Evolutionary conservation across 768 basidiomycete species (phyloP).

Genomic region (Hypsizygus marmoreus): DNA sequence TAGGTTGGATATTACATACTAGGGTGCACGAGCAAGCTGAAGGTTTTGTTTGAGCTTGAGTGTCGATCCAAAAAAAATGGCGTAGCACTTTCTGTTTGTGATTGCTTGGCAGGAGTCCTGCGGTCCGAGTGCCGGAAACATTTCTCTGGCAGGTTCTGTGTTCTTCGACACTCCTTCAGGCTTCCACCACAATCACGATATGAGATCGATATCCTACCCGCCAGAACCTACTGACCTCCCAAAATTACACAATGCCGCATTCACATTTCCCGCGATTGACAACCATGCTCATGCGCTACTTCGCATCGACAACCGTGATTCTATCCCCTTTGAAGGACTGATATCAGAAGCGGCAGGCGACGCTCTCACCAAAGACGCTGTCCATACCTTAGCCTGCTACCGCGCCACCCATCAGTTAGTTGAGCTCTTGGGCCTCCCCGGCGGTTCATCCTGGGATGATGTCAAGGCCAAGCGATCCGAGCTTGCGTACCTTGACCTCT

Average conservation of each 20-base stretch:
- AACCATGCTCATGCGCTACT: conserved; percentile 81
- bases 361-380: conserved; percentile 51
- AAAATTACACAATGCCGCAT: conserved; percentile 17
- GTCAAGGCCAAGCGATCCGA: conserved; percentile 49
- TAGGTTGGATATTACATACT: too few species aligned
- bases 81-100: too few species aligned
- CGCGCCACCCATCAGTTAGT: conserved; percentile 60
- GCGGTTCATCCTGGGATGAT: conserved; percentile 53
- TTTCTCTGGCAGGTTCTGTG: too few species aligned
- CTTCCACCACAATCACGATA: too few species aligned
- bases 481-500: conserved; percentile 58
- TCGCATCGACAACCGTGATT: conserved; percentile 40
- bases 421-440: conserved; percentile 46
- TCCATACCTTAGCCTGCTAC: conserved; percentile 57
- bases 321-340: conserved; percentile 61
- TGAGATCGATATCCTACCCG: too few species aligned
- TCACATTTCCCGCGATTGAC: conserved; percentile 61
- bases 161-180: too few species aligned
- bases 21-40: too few species aligned
- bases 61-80: too few species aligned
- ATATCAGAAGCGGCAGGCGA: conserved; percentile 64
- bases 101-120: too few species aligned
- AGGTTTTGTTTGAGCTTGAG: too few species aligned
- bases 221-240: background rate
- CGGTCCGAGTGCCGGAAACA: too few species aligned